Conservation (phyloP, 2,329 filamentous ascomycete species). For the Xylaria polymorpha region DNA sequence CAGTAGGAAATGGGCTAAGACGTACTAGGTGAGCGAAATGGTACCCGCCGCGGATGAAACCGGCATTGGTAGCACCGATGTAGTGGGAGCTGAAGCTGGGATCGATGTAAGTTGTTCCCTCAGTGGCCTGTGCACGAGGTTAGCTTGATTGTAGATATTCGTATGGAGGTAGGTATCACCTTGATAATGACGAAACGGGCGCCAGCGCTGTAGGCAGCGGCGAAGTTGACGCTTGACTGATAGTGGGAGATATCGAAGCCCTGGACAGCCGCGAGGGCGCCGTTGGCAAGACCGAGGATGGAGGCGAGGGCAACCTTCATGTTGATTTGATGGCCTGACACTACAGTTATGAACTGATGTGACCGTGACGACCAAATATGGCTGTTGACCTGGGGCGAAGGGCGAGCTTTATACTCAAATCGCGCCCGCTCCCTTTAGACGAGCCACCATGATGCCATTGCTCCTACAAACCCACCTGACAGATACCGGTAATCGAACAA, state of each 20-base stretch:
- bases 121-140: constrained; percentile 58
- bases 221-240: constrained; percentile 55
- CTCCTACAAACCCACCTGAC: constrained; percentile 4
- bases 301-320: constrained; percentile 40
- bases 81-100: constrained; percentile 62
- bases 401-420: constrained; percentile 26
- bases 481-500: neutral
- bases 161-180: constrained; percentile 41
- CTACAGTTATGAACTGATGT: constrained; percentile 1
- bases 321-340: constrained; percentile 5
- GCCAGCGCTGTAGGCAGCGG: constrained; percentile 52
- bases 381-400: constrained; percentile 16
- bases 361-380: constrained; percentile 1
- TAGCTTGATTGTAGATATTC: constrained; percentile 5
- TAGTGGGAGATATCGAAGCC: constrained; percentile 59
- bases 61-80: constrained; percentile 60
- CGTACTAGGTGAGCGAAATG: constrained; percentile 63
- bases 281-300: constrained; percentile 36
- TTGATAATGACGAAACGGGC: constrained; percentile 61
- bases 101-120: constrained; percentile 61
- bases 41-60: constrained; percentile 66
- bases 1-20: neutral
- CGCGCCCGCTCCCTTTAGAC: constrained; percentile 1
- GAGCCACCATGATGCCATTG: constrained; percentile 14
- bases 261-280: constrained; percentile 50